Conservation (phyloP, 2,329 filamentous ascomycete species). For the Fusarium incarnatum region DNA sequence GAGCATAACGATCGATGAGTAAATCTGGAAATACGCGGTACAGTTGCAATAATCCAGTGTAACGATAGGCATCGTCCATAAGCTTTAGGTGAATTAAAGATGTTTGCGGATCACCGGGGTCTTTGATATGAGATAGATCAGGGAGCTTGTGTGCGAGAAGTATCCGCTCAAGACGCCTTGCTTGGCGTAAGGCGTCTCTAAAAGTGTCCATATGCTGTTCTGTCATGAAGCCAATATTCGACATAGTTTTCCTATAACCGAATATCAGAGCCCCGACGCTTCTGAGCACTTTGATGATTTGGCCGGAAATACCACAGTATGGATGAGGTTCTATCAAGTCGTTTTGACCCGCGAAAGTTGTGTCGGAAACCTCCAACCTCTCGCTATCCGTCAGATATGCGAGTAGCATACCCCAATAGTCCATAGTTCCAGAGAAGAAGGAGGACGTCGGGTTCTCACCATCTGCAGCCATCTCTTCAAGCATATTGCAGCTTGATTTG, state of each 20-base stretch:
- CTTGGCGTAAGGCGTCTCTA: background rate
- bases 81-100: background rate
- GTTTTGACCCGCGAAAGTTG: background rate
- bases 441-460: background rate
- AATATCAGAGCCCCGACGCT: background rate
- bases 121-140: background rate
- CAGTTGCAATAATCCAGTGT: slow-evolving; percentile 1
- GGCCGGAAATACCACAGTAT: background rate
- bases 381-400: slow-evolving; percentile 4
- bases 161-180: background rate
- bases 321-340: background rate
- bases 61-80: slow-evolving; percentile 7
- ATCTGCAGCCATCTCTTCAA: background rate
- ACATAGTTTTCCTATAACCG: background rate
- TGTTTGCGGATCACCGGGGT: background rate
- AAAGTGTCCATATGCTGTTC: background rate
- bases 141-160: background rate
- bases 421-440: slow-evolving; percentile 2
- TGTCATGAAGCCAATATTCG: slow-evolving; percentile 5
- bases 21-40: slow-evolving; percentile 14
- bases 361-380: background rate
- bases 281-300: background rate
- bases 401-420: slow-evolving; percentile 14
- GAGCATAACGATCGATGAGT: background rate
- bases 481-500: background rate